phyloP scores from a whole-genome alignment of 2,329 filamentous ascomycete species.

The Reticulascus tulasneorum region DNA sequence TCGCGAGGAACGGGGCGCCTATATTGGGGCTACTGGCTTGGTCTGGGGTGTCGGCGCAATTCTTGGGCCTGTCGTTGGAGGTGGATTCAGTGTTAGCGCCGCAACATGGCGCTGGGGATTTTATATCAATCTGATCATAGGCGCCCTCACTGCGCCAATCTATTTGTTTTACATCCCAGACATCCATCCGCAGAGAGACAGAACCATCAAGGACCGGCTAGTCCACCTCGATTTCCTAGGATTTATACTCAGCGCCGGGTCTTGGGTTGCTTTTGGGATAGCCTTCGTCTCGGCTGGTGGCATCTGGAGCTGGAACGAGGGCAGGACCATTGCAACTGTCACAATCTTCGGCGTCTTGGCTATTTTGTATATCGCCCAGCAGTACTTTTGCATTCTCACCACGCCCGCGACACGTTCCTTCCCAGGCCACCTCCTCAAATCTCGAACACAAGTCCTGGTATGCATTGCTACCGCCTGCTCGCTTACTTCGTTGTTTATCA shows the following conservation, averaged over 20 bases:
- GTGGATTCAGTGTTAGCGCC: constrained; percentile 33
- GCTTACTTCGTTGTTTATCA: too few relatives aligned
- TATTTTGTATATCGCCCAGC: background rate
- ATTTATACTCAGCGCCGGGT: constrained; percentile 36
- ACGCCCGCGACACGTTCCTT: constrained; percentile 21
- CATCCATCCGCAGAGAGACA: constrained; percentile 14
- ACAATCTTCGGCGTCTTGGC: constrained; percentile 33
- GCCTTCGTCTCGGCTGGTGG: constrained; percentile 47
- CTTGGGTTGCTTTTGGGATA: constrained; percentile 37
- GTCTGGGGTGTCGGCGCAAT: constrained; percentile 41
- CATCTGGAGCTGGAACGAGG: constrained; percentile 41
- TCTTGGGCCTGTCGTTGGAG: constrained; percentile 35
- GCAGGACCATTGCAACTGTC: constrained; percentile 39
- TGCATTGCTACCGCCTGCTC: constrained; percentile 37
- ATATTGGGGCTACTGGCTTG: constrained; percentile 18
- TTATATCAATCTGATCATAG: constrained; percentile 52
- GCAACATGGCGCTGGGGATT: constrained; percentile 39
- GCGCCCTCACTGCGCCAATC: constrained; percentile 23
- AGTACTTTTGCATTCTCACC: constrained; percentile 36
- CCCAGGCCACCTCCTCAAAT: background rate
- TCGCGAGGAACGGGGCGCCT: constrained; percentile 6
- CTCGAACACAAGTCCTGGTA: constrained; percentile 35
- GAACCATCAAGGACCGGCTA: constrained; percentile 22
- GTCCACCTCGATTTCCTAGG: constrained; percentile 41
- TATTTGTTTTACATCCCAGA: constrained; percentile 23